Evolutionary conservation across 305 asterid genomes (phyloP), one percentile per base, ranked within the genome.

Genomic region (Rubia balearica): DNA sequence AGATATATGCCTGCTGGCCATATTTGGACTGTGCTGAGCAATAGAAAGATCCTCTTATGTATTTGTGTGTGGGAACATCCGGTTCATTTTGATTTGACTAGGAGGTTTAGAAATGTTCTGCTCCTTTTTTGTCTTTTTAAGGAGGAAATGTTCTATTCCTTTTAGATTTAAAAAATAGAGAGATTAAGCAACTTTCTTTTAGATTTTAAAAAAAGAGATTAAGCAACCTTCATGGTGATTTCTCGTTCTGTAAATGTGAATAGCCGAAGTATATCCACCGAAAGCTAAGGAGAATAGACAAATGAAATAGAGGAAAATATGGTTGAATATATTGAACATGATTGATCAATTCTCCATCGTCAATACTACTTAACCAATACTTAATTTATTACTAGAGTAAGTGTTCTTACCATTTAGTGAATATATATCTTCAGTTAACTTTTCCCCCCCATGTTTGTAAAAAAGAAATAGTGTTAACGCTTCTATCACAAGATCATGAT

Each of bases 181-280:
- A 16, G 57, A 49, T 49, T 49, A 49, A 49, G 57, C 57, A 49
- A 30, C 36, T 30, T 30, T 24, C 3, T 7, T 19, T 19, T 57
- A 8, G 57, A 51, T 17, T 51, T 51, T 30, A 0, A 0, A 30
- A 30, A 30, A 30, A 30, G 1, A 24, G 27, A 24, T 24, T 49
- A 49, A 49, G 57, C 57, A 49, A 51, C 38, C 30, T 61, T 61
- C 66, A 33, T 62, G 43, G 22, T 62, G 16, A 36, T 62, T 62
- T 62, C 67, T 36, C 36, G 67, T 17, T 36, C 24, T 36, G 22
- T 5, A 7, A 14, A 30, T 33, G 36, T 46, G 78, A 27, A 68
- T 74, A 74, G 68, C 38, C 74, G 12, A 8, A 69, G 57, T 53
- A 74, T 74, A 69, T 74, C 57, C 78, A 21, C 70, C 64, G 13